Evolutionary conservation across 2,329 filamentous ascomycete genomes (phyloP).

Genomic region (Arthrinium puccinioides): DNA sequence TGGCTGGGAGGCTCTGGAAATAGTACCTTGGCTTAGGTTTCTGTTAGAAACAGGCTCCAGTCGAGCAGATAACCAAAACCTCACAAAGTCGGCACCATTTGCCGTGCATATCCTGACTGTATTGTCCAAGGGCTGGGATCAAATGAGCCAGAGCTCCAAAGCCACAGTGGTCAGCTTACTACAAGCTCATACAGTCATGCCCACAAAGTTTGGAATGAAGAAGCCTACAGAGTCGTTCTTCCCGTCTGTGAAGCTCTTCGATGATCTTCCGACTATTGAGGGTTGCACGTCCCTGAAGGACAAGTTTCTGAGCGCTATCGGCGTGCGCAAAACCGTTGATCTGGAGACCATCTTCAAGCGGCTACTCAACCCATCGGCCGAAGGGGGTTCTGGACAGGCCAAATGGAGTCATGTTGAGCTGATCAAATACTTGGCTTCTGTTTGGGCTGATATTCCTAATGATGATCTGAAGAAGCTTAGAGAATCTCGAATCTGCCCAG

Average conservation of each 20-base stretch:
- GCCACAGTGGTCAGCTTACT: constrained; percentile 58
- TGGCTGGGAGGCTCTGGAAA: constrained; percentile 78
- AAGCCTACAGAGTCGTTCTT: constrained; percentile 86
- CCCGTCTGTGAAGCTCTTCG: constrained; percentile 86
- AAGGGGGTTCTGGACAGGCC: constrained; percentile 42
- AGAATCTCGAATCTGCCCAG: constrained; percentile 74
- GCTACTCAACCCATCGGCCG: constrained; percentile 57
- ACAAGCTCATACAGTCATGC: constrained; percentile 66
- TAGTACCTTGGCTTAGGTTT: constrained; percentile 79
- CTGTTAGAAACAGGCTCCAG: constrained; percentile 62
- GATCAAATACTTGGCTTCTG: constrained; percentile 88
- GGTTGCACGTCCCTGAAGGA: constrained; percentile 78
- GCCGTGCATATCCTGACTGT: constrained; percentile 70
- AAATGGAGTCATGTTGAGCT: constrained; percentile 92
- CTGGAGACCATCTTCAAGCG: constrained; percentile 88
- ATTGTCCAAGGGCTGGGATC: constrained; percentile 86
- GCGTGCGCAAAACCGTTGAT: constrained; percentile 92
- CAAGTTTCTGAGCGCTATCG: constrained; percentile 75
- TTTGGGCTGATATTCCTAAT: constrained; percentile 77
- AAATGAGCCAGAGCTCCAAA: constrained; percentile 60
- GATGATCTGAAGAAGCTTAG: constrained; percentile 75
- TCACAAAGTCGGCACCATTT: constrained; percentile 67
- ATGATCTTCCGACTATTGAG: constrained; percentile 79
- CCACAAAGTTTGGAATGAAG: constrained; percentile 85
- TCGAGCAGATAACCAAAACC: constrained; percentile 54